Percentiles rank a stretch among this genome's conserved stretches.
Conservation (phyloP, 2,329 filamentous ascomycete species). For the Endoconidiophora laricicola region DNA sequence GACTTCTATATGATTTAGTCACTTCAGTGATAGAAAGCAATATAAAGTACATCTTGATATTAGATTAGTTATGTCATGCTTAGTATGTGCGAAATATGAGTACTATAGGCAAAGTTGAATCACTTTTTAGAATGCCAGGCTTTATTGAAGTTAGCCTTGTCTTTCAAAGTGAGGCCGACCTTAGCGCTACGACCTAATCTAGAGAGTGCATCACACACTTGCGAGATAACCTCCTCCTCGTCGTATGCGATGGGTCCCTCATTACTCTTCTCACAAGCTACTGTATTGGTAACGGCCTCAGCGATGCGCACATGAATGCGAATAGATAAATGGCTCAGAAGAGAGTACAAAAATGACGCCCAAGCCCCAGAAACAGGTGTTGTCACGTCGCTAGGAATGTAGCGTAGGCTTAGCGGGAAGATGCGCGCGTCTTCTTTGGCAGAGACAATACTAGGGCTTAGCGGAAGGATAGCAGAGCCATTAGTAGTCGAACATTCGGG, state of each 20-base stretch:
- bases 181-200: slow-evolving; percentile 74
- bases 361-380: slow-evolving; percentile 71
- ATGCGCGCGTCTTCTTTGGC: slow-evolving; percentile 54
- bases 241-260: slow-evolving; percentile 26
- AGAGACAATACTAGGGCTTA: slow-evolving; percentile 60
- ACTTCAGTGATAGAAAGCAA: neutral
- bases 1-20: neutral
- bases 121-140: slow-evolving; percentile 35
- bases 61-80: neutral
- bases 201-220: slow-evolving; percentile 73
- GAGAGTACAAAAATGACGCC: slow-evolving; percentile 62
- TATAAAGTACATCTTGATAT: neutral
- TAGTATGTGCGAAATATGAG: neutral
- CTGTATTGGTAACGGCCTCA: slow-evolving; percentile 45
- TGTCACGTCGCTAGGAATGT: slow-evolving; percentile 76
- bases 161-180: slow-evolving; percentile 64
- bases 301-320: slow-evolving; percentile 84
- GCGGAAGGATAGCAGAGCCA: slow-evolving; percentile 71
- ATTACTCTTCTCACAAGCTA: slow-evolving; percentile 21
- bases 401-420: slow-evolving; percentile 80
- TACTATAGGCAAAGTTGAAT: slow-evolving; percentile 1
- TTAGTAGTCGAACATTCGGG: slow-evolving; percentile 93
- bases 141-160: slow-evolving; percentile 70
- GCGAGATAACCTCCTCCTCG: slow-evolving; percentile 58
- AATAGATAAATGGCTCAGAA: slow-evolving; percentile 72